These are phyloP conservation scores for Eimeria necatrix DNA, from an alignment of 169 alveolate genomes.

Conservation along the genomic window DNA sequence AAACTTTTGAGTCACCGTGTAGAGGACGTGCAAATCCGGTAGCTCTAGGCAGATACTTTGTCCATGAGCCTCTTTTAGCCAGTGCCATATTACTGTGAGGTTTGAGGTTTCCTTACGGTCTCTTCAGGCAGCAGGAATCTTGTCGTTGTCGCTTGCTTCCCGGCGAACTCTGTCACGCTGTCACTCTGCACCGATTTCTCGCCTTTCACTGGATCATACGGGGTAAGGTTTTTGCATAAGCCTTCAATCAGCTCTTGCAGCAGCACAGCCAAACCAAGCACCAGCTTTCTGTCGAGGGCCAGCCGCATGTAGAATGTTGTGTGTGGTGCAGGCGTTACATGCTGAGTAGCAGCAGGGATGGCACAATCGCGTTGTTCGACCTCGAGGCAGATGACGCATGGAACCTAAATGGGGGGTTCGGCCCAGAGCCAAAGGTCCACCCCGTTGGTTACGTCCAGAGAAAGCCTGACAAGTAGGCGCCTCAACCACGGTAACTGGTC, in stretches of 20 bases:
- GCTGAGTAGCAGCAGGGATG: conserved; percentile 79
- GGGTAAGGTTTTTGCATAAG: neutral
- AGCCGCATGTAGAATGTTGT: neutral
- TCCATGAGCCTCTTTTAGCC: too few relatives aligned
- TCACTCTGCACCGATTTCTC: conserved; percentile 61
- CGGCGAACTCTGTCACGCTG: conserved; percentile 16
- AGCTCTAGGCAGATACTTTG: neutral
- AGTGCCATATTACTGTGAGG: neutral
- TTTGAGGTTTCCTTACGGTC: neutral
- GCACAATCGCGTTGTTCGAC: conserved; percentile 76
- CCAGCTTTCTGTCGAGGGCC: neutral
- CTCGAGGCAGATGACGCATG: conserved; percentile 66
- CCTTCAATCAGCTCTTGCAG: too few relatives aligned
- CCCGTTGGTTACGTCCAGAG: conserved; percentile 71
- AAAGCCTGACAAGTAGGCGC: conserved; percentile 51
- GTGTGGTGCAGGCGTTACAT: conserved; percentile 69
- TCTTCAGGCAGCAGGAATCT: conserved; percentile 52
- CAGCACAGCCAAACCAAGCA: too few relatives aligned
- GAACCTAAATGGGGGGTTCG: conserved; percentile 66
- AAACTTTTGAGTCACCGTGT: neutral
- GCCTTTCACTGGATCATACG: conserved; percentile 53
- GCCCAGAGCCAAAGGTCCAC: conserved; percentile 71
- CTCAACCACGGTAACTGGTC: too few relatives aligned
- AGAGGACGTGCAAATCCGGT: neutral
- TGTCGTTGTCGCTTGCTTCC: conserved; percentile 15